phyloP scores from a whole-genome alignment of 139 green algal species.

The Chlamydomonas eustigma region DNA sequence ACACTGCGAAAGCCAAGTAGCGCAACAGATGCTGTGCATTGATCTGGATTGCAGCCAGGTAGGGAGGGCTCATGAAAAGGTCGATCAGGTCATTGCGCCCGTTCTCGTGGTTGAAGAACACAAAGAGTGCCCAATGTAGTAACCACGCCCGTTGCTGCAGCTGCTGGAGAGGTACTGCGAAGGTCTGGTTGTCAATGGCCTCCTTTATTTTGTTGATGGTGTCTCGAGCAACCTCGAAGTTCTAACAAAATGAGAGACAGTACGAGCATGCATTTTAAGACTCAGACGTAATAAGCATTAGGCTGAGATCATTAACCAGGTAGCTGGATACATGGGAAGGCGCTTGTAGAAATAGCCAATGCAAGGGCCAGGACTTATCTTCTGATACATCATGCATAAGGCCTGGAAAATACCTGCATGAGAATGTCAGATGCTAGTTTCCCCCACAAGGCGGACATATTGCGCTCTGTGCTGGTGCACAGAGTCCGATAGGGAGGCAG shows the following conservation, averaged over 20 bases:
- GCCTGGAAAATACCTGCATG: slow-evolving; percentile 68
- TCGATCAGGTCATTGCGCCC: slow-evolving; percentile 92
- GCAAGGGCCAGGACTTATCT: too few relatives aligned
- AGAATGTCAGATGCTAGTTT: slow-evolving; percentile 95
- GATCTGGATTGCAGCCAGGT: slow-evolving; percentile 70
- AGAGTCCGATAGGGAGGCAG: slow-evolving; percentile 91
- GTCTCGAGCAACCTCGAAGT: slow-evolving; percentile 71
- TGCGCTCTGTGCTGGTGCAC: slow-evolving; percentile 75
- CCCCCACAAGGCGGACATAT: slow-evolving; percentile 88
- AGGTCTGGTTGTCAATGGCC: slow-evolving; percentile 87
- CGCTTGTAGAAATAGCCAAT: too few relatives aligned
- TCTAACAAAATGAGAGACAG: too few relatives aligned
- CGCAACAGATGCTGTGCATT: slow-evolving; percentile 89
- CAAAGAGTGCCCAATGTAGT: slow-evolving; percentile 96
- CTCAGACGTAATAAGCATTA: too few relatives aligned
- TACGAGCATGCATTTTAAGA: too few relatives aligned
- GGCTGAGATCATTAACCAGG: too few relatives aligned
- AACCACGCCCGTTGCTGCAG: slow-evolving; percentile 98
- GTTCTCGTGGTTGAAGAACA: slow-evolving; percentile 98
- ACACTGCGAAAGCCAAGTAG: slow-evolving; percentile 88
- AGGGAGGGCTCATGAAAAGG: slow-evolving; percentile 88
- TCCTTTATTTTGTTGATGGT: slow-evolving; percentile 92
- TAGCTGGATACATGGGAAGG: too few relatives aligned
- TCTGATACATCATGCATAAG: too few relatives aligned
- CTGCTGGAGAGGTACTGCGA: slow-evolving; percentile 75